phyloP scores from a whole-genome alignment of 2,329 filamentous ascomycete species.

The Aschersonia sp. region DNA sequence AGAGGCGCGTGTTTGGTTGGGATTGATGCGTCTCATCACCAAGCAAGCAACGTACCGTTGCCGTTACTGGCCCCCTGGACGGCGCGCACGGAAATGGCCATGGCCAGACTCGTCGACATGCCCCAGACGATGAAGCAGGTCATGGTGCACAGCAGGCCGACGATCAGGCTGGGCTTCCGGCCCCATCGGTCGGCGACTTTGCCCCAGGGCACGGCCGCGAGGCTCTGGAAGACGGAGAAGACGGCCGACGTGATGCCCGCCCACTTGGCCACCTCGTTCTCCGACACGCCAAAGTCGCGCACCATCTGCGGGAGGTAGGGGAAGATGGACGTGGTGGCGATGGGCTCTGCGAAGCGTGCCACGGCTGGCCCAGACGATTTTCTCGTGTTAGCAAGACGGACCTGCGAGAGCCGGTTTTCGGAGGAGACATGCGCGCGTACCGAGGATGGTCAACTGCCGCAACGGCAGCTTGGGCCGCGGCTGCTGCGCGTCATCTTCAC shows the following conservation, averaged over 20 bases:
- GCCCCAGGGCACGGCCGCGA: constrained; percentile 63
- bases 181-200: constrained; percentile 64
- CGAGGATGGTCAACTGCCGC: constrained; percentile 64
- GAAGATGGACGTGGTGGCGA: constrained; percentile 57
- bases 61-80: constrained; percentile 78
- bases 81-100: constrained; percentile 66
- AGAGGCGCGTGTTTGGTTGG: constrained; percentile 7
- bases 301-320: constrained; percentile 72
- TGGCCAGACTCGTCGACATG: constrained; percentile 60
- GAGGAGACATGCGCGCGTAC: constrained; percentile 24
- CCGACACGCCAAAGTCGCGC: constrained; percentile 56
- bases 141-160: constrained; percentile 67
- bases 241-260: constrained; percentile 59
- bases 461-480: constrained; percentile 50
- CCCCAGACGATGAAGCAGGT: constrained; percentile 69
- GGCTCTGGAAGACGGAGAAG: constrained; percentile 58
- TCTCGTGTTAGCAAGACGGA: not conserved
- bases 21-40: too few species aligned
- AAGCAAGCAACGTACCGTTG: constrained; percentile 40
- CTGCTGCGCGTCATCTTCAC: constrained; percentile 1
- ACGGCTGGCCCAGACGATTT: constrained; percentile 36
- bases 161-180: constrained; percentile 67
- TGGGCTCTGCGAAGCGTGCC: constrained; percentile 65
- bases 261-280: constrained; percentile 64
- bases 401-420: not conserved